Evolutionary conservation across 352 stramenopile genomes (phyloP).

Genomic region (Bremia lactucae): DNA sequence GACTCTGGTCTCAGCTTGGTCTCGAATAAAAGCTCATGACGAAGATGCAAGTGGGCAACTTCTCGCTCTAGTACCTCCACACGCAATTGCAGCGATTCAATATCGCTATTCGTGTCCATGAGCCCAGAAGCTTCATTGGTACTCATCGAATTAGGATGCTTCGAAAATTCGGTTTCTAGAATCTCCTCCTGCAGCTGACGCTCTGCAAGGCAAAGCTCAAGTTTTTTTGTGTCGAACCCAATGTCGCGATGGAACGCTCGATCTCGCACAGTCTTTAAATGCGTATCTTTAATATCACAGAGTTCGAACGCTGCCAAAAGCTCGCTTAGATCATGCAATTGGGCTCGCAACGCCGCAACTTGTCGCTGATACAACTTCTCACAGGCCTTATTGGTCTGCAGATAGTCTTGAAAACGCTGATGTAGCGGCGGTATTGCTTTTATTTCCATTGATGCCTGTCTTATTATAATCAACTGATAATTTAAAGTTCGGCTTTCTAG

Average conservation of each 20-base stretch:
- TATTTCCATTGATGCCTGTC: too few species aligned
- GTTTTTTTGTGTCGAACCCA: constrained; percentile 5
- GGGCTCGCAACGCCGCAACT: constrained; percentile 10
- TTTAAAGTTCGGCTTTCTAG: too few species aligned
- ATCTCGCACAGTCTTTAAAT: constrained; percentile 15
- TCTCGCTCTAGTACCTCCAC: constrained; percentile 18
- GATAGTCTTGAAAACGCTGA: constrained; percentile 1
- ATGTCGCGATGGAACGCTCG: constrained; percentile 17
- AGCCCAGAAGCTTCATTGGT: background rate
- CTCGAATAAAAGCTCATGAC: constrained; percentile 4
- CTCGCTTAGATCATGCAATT: constrained; percentile 20
- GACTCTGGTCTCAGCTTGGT: background rate
- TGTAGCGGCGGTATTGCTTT: too few species aligned
- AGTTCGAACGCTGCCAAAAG: constrained; percentile 22
- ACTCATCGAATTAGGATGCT: background rate
- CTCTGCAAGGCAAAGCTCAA: constrained; percentile 5
- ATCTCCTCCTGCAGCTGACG: constrained; percentile 5
- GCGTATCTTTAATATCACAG: constrained; percentile 9
- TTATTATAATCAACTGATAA: too few species aligned
- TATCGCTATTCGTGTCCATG: background rate
- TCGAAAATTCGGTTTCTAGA: constrained; percentile 1
- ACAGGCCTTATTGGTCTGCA: constrained; percentile 4
- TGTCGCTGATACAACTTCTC: constrained; percentile 7
- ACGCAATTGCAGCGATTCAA: constrained; percentile 7
- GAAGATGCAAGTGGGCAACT: constrained; percentile 7